Evolutionary conservation across 257 asterid species (phyloP).

Genomic region (Solanum chilense): DNA sequence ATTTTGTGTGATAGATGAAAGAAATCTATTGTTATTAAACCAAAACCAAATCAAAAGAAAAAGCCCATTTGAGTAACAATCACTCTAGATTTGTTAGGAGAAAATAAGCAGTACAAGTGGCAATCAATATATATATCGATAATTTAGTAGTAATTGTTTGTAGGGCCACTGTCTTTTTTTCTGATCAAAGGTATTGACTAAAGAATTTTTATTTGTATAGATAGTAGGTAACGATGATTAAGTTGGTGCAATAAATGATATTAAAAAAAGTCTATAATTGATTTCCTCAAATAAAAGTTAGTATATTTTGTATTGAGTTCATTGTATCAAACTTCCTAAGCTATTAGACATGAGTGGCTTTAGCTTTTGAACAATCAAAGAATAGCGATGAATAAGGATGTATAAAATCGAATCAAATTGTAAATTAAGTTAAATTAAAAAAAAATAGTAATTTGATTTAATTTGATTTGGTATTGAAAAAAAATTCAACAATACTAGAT

Average conservation of each 20-base stretch:
- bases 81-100: neutral
- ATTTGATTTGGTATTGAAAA: too few relatives aligned
- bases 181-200: neutral
- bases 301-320: fast-evolving
- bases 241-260: neutral
- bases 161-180: neutral
- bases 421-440: too few relatives aligned
- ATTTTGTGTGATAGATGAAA: too few relatives aligned
- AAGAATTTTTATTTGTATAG: neutral
- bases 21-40: too few relatives aligned
- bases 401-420: too few relatives aligned
- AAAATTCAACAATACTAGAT: fast-evolving
- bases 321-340: too few relatives aligned
- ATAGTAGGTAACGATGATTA: neutral
- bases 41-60: neutral
- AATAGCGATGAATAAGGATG: too few relatives aligned
- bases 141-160: neutral
- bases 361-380: too few relatives aligned
- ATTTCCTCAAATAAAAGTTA: fast-evolving
- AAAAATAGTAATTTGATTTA: too few relatives aligned
- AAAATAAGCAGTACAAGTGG: neutral
- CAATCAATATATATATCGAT: neutral
- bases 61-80: neutral
- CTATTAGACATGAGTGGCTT: too few relatives aligned
- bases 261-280: too few relatives aligned